Base-by-base conservation (phyloP, 192 early-diverging fungal genomes). In the Backusella circina region DNA sequence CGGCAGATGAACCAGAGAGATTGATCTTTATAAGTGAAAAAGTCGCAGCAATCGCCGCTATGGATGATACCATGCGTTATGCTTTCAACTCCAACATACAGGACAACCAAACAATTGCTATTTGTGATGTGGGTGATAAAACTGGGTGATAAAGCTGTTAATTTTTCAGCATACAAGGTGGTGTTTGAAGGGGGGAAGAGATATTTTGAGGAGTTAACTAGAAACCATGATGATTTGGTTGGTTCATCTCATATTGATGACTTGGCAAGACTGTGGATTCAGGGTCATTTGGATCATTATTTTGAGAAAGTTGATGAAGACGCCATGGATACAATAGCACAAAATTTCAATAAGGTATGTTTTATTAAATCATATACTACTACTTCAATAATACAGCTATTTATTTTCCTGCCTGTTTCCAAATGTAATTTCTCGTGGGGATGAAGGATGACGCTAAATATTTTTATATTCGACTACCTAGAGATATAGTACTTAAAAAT, bases 131-230 rank as follows among this genome's bases (percentile, higher is more conserved):
- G 23, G 85, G 83, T 77, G 83, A 83, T 54, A 81, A 77, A 36
- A 84, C 83, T n/a, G n/a, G n/a, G n/a, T n/a, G n/a, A n/a, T n/a
- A n/a, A n/a, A n/a, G n/a, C n/a, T 15, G 83, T 86, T 35, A 83
- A 86, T 77, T 47, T 86, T 37, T 82, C 80, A n/a, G 80, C 82
- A 65, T 86, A 84, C 76, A 78, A 86, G 74, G 75, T 82, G 12
- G 1, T 13, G 13, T n/a, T 32, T 38, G 78, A 28, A 65, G 74
- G 33, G 73, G 73, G 10, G 54, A 69, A 35, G 51, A 67, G 47
- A 73, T 73, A 32, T 69, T 87, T 5, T 74, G 78, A 30, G 83
- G 85, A 66, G 74, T 82, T 54, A n/a, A 86, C 84, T 9, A 80
- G 80, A 50, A 79, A 83, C 31, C 69, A 72, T 15, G 81, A 81